Base-by-base conservation (phyloP, 176 grass and related monocot species). In the Rhynchospora tenuis region DNA sequence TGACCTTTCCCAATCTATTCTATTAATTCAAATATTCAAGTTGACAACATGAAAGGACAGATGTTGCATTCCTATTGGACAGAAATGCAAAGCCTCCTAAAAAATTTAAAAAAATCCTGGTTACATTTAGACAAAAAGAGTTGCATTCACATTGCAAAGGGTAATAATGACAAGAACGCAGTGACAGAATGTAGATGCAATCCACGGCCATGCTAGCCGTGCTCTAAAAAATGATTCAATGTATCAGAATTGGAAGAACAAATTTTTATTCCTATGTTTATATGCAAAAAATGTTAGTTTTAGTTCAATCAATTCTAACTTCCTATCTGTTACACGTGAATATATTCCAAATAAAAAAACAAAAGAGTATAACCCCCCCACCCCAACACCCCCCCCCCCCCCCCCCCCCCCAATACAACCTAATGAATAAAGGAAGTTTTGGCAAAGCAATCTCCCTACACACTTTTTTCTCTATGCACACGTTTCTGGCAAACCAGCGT, bases 401-500 rank as follows among this genome's bases (percentile, higher is more conserved):
- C 29, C 9, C 47, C 22, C 64, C 58, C 20, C 14, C 58, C 82
- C 59, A 33, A 3, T 3, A 33, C 85, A 48, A 74, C 88, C 23
- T 14, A 13, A 28, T 12, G 22, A 64, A 64, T 64, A 12, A 28
- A 64, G 7, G 8, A 64, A 64, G 2, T 14, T 28, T 92, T 79
- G 91, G 64, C 62, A 73, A 47, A 74, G n/a, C 27, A 0, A 14
- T 28, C 24, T 19, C 28, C 24, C 23, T 3, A 14, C 4, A 48
- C 44, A 48, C 19, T 48, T 6, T 48, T 48, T 70, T 19, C 31
- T 76, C 83, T 83, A 87, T 48, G 82, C 87, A 85, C 92, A 94
- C 84, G 83, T 11, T 74, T 68, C 61, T 7, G 88, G 91, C 89
- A 99, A 73, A 26, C 93, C 91, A 78, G 80, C 88, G 16, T 95